phyloP scores from a whole-genome alignment of 2,329 filamentous ascomycete genomes.

The Metarhizium rileyi region DNA sequence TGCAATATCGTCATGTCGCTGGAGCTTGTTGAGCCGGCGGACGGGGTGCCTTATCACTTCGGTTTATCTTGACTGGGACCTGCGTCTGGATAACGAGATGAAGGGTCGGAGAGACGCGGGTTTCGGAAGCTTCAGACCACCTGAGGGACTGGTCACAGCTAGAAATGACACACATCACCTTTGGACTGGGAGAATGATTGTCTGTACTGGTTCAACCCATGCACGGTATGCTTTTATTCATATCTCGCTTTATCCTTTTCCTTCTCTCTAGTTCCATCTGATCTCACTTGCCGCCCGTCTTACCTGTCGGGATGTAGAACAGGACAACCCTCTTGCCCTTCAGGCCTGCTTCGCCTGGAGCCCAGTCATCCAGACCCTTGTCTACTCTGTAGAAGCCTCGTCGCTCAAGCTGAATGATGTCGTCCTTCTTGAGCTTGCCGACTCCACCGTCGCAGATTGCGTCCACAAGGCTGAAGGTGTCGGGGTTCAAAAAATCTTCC shows the following conservation, averaged over 20 bases:
- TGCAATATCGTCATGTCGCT: background rate
- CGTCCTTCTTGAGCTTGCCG: conserved; percentile 66
- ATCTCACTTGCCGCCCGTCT: conserved; percentile 13
- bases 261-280: background rate
- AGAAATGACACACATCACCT: too few species aligned
- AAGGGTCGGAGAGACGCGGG: too few species aligned
- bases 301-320: conserved; percentile 48
- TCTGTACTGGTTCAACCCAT: background rate
- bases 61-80: background rate
- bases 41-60: background rate
- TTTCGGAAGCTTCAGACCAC: too few species aligned
- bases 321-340: conserved; percentile 42
- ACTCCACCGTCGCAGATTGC: conserved; percentile 77
- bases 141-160: too few species aligned
- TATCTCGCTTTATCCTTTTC: background rate
- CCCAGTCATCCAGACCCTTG: conserved; percentile 42
- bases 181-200: too few species aligned
- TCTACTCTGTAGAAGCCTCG: conserved; percentile 90
- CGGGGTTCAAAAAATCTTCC: conserved; percentile 71
- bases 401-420: conserved; percentile 91
- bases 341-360: conserved; percentile 37
- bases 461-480: conserved; percentile 64
- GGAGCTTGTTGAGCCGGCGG: background rate
- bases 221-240: background rate
- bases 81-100: too few species aligned